Percentiles rank a stretch among this genome's conserved stretches.
These are phyloP conservation scores for Venturia aucupariae DNA, from an alignment of 2,329 filamentous ascomycete species.

Conservation along the genomic window DNA sequence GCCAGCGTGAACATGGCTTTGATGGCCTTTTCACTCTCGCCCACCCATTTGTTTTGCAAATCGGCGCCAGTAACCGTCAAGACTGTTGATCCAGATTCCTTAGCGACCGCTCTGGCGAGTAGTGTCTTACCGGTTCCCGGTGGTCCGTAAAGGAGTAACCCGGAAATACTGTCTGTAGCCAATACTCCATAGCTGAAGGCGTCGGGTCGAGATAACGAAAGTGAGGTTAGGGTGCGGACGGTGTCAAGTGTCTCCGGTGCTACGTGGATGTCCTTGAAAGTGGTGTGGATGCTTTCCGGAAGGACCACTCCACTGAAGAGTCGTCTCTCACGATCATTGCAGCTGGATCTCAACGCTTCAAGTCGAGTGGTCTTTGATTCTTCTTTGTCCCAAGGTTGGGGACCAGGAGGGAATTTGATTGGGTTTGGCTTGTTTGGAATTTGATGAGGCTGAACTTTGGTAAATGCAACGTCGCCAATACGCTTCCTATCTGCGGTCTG, in stretches of 20 bases:
- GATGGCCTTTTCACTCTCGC: constrained; percentile 93
- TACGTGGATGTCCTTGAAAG: constrained; percentile 79
- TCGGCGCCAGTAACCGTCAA: constrained; percentile 84
- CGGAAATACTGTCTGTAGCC: constrained; percentile 81
- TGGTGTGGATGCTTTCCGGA: constrained; percentile 71
- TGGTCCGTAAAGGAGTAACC: constrained; percentile 78
- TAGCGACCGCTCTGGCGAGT: constrained; percentile 55
- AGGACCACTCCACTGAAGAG: constrained; percentile 76
- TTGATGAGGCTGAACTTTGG: constrained; percentile 24
- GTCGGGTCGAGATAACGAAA: constrained; percentile 79
- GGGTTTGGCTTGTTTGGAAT: too few relatives aligned
- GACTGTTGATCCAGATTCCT: constrained; percentile 56
- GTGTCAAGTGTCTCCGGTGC: constrained; percentile 75
- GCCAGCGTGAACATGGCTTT: constrained; percentile 84
- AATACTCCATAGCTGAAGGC: constrained; percentile 96
- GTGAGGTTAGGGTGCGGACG: constrained; percentile 76
- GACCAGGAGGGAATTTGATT: constrained; percentile 26
- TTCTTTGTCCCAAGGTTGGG: constrained; percentile 12
- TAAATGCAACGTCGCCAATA: too few relatives aligned
- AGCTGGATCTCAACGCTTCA: constrained; percentile 45
- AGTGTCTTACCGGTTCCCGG: constrained; percentile 62
- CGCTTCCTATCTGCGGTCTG: constrained; percentile 28
- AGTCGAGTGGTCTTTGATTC: constrained; percentile 23
- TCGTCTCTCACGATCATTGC: constrained; percentile 72
- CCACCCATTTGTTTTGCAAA: constrained; percentile 94